Conservation (phyloP, 2,329 filamentous ascomycete genomes). For the Thelonectria rubi region DNA sequence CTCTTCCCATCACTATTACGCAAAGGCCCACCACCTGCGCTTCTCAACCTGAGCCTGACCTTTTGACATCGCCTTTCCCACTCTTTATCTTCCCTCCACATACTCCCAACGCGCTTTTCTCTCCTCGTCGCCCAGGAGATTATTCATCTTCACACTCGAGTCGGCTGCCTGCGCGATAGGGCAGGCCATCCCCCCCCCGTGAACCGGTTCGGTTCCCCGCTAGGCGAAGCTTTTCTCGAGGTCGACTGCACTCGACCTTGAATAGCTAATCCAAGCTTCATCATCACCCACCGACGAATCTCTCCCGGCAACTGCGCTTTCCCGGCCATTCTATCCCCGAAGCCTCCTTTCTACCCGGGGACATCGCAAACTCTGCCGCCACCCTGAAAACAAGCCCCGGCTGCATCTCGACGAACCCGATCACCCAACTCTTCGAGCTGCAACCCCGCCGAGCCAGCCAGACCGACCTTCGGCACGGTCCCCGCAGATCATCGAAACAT, state of each 20-base stretch:
- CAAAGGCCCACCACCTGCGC: constrained; percentile 52
- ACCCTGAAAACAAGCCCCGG: background rate
- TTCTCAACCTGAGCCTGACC: constrained; percentile 50
- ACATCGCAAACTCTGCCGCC: background rate
- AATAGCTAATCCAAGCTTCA: constrained; percentile 42
- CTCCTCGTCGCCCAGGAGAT: constrained; percentile 31
- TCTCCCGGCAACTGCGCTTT: constrained; percentile 23
- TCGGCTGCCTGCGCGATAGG: constrained; percentile 22
- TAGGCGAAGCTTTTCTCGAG: constrained; percentile 47
- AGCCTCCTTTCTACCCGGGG: background rate
- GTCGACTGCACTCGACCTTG: constrained; percentile 54
- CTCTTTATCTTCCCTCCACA: constrained; percentile 44
- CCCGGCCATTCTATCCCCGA: constrained; percentile 5
- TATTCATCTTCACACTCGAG: constrained; percentile 26
- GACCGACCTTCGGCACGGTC: constrained; percentile 19
- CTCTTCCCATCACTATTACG: constrained; percentile 45
- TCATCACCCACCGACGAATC: constrained; percentile 32
- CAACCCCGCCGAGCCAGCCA: constrained; percentile 25
- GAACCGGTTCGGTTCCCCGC: constrained; percentile 31
- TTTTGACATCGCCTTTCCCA: constrained; percentile 48
- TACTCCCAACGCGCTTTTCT: constrained; percentile 39
- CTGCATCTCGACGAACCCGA: constrained; percentile 11
- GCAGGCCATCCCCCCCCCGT: constrained; percentile 11
- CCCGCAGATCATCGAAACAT: constrained; percentile 12
- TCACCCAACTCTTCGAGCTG: constrained; percentile 15